A percentile compares a stretch with the other conserved stretches of the same genome.
Conservation (phyloP, 306 rosid genomes). For the Erythrophleum fordii region DNA sequence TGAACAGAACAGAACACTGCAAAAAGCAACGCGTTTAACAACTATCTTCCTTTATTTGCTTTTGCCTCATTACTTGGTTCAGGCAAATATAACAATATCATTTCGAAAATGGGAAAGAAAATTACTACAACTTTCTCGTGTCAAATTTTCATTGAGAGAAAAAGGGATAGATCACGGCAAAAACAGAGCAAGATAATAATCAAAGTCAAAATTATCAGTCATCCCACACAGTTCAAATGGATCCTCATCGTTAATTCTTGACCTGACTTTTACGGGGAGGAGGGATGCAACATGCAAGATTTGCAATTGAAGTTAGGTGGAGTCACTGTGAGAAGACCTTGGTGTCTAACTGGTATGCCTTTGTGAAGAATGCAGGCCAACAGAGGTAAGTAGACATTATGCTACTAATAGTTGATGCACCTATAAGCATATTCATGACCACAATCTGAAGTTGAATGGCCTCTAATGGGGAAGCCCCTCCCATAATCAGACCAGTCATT, state of each 20-base stretch:
- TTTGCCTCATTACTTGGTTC: neutral
- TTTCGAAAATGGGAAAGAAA: neutral
- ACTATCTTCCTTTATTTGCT: neutral
- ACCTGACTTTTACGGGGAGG: neutral
- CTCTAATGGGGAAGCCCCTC: slow-evolving; percentile 96
- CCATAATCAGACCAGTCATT: slow-evolving; percentile 98
- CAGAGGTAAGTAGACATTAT: slow-evolving; percentile 84
- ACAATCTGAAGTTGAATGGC: slow-evolving; percentile 95
- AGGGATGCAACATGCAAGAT: neutral
- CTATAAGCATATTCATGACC: slow-evolving; percentile 95
- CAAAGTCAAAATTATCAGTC: neutral
- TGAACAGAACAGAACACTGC: neutral
- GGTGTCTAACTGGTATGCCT: slow-evolving; percentile 78
- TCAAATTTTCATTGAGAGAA: neutral
- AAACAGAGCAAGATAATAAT: neutral
- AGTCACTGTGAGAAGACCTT: slow-evolving; percentile 61
- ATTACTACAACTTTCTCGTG: neutral
- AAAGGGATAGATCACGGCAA: neutral
- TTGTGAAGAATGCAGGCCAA: slow-evolving; percentile 94
- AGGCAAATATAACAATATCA: neutral
- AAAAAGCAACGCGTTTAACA: neutral
- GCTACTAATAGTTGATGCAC: slow-evolving; percentile 91
- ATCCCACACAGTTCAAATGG: neutral
- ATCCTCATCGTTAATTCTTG: neutral
- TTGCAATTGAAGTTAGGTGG: neutral